Percentiles rank a stretch among this genome's conserved stretches.
phyloP scores from a whole-genome alignment of 352 stramenopile genomes.

The Globisporangium orthogonon region DNA sequence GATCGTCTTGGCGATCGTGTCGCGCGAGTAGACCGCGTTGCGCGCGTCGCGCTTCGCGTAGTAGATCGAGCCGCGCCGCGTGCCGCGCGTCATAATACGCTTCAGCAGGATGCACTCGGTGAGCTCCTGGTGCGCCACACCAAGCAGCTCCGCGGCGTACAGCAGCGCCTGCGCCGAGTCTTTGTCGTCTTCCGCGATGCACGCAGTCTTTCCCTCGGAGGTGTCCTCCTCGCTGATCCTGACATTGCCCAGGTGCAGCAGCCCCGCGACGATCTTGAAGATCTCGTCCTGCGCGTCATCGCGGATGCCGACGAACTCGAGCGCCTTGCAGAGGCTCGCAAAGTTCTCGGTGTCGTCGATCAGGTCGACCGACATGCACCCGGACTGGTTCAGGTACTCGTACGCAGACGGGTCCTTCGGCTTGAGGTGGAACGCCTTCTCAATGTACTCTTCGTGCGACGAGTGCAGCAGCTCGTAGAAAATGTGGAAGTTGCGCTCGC shows the following conservation, averaged over 20 bases:
- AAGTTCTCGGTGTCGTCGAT: slow-evolving; percentile 75
- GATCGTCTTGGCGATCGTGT: slow-evolving; percentile 88
- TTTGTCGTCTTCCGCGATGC: slow-evolving; percentile 37
- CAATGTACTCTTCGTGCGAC: slow-evolving; percentile 42
- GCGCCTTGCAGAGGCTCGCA: slow-evolving; percentile 43
- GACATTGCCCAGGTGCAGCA: slow-evolving; percentile 81
- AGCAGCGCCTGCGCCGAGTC: slow-evolving; percentile 38
- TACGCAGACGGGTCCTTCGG: slow-evolving; percentile 21
- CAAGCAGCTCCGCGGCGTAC: slow-evolving; percentile 56
- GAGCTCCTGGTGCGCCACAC: slow-evolving; percentile 55
- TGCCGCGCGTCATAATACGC: slow-evolving; percentile 71
- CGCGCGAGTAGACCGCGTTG: slow-evolving; percentile 73
- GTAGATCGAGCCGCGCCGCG: slow-evolving; percentile 72
- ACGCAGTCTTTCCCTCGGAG: slow-evolving; percentile 65
- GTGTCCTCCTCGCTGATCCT: slow-evolving; percentile 64
- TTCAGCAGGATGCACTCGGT: slow-evolving; percentile 73
- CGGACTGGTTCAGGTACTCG: slow-evolving; percentile 41
- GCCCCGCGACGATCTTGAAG: slow-evolving; percentile 59
- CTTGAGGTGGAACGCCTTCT: slow-evolving; percentile 42
- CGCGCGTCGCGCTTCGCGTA: slow-evolving; percentile 55
- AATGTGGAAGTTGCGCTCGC: slow-evolving; percentile 84
- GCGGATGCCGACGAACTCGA: slow-evolving; percentile 71
- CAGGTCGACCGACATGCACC: slow-evolving; percentile 57
- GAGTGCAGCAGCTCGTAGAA: slow-evolving; percentile 81
- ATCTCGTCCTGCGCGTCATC: slow-evolving; percentile 63